Percentiles rank a stretch among this genome's conserved stretches.
Conservation (phyloP, 805 yeast genomes). For the Torulaspora indica region DNA sequence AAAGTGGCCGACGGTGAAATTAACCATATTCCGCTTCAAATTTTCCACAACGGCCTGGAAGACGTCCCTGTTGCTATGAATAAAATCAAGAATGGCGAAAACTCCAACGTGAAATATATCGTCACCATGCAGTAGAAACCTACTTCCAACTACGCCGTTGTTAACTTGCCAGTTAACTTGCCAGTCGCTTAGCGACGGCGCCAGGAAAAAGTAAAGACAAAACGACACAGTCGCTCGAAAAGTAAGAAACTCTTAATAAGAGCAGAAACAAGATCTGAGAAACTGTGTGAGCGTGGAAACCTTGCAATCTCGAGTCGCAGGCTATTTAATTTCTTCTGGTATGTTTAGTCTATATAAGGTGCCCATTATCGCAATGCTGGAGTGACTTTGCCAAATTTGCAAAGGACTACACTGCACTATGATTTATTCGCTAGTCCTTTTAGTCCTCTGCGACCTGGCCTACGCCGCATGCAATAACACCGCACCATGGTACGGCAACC, state of each 20-base stretch:
- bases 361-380: background rate
- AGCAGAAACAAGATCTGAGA: background rate
- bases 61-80: constrained; percentile 28
- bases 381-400: background rate
- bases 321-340: background rate
- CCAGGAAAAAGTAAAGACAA: background rate
- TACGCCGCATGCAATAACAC: too few species aligned
- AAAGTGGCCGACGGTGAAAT: constrained; percentile 29
- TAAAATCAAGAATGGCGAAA: constrained; percentile 30
- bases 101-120: constrained; percentile 34
- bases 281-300: background rate
- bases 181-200: background rate
- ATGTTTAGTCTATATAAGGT: background rate
- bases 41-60: constrained; percentile 34
- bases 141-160: too few species aligned
- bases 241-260: background rate
- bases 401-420: background rate
- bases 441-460: too few species aligned
- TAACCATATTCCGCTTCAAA: constrained; percentile 36
- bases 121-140: constrained; percentile 14
- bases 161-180: too few species aligned
- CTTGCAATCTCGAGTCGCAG: background rate
- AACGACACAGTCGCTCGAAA: background rate
- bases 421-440: background rate
- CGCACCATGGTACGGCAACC: background rate